These are phyloP conservation scores for Metschnikowia noctiluminum DNA, from an alignment of 805 yeast species.

Conservation along the genomic window DNA sequence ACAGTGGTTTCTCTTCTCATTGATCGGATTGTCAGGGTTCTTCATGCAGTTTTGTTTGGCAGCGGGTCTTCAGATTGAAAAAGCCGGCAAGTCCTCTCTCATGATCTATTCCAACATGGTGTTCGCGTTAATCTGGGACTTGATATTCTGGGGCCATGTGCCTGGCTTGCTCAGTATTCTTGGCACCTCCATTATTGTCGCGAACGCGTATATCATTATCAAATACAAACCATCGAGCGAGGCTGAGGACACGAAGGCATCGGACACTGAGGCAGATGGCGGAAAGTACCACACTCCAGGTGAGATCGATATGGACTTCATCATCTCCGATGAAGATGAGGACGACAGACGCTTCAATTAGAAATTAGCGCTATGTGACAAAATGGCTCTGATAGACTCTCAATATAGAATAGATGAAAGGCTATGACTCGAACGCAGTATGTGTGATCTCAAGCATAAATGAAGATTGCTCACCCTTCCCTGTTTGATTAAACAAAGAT, in stretches of 20 bases:
- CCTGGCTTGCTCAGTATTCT: conserved; percentile 67
- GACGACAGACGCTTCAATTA: neutral
- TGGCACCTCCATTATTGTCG: conserved; percentile 68
- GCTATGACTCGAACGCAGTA: no score
- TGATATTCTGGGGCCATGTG: conserved; percentile 63
- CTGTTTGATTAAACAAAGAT: no score
- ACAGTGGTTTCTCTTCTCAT: conserved; percentile 64
- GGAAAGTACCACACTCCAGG: conserved; percentile 16
- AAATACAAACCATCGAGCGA: conserved; percentile 40
- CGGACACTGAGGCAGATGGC: conserved; percentile 9
- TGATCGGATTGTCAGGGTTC: conserved; percentile 77
- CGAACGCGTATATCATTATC: conserved; percentile 61
- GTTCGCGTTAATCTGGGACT: conserved; percentile 76
- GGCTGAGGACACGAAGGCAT: neutral
- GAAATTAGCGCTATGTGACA: no score
- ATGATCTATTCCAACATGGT: conserved; percentile 75
- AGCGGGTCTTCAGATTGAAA: conserved; percentile 77
- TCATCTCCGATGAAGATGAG: conserved; percentile 17
- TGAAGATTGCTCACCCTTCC: no score
- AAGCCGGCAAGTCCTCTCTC: conserved; percentile 71
- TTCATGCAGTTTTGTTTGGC: conserved; percentile 76
- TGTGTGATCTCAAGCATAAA: no score
- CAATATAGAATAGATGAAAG: no score
- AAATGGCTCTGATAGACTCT: no score
- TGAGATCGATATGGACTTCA: conserved; percentile 17